phyloP scores from a whole-genome alignment of 352 stramenopile species.

The Pythium periplocum region DNA sequence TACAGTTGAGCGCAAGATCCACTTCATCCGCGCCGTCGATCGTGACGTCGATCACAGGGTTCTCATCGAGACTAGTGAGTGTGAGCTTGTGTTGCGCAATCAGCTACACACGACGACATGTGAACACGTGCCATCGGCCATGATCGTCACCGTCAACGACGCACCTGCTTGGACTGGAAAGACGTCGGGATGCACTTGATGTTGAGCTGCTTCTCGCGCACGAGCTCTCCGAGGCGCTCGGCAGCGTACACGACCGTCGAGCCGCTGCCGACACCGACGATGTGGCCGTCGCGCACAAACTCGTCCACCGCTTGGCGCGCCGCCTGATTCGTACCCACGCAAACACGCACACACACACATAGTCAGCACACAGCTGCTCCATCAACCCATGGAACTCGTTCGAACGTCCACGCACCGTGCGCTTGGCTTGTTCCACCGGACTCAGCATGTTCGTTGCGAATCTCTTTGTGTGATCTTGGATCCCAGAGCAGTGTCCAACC shows the following conservation, averaged over 20 bases:
- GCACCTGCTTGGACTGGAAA: constrained; percentile 93
- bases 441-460: constrained; percentile 25
- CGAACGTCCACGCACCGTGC: constrained; percentile 31
- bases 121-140: not conserved
- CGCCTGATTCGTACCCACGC: constrained; percentile 26
- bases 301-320: constrained; percentile 89
- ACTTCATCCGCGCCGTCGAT: constrained; percentile 99
- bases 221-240: constrained; percentile 92
- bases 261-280: constrained; percentile 97
- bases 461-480: not conserved
- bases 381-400: not conserved
- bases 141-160: constrained; percentile 15
- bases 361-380: not conserved
- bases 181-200: constrained; percentile 98
- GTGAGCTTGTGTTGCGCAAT: constrained; percentile 74
- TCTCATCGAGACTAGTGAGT: constrained; percentile 76
- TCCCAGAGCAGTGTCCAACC: no score
- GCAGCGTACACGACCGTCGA: constrained; percentile 98
- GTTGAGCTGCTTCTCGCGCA: constrained; percentile 88
- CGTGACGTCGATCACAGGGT: constrained; percentile 94
- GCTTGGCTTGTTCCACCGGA: constrained; percentile 70
- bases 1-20: constrained; percentile 95
- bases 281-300: constrained; percentile 91
- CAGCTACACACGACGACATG: constrained; percentile 43
- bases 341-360: constrained; percentile 5